Evolutionary conservation across 2,329 filamentous ascomycete species (phyloP), one percentile per base, ranked within the genome.

Genomic region (Trichoderma sp.): DNA sequence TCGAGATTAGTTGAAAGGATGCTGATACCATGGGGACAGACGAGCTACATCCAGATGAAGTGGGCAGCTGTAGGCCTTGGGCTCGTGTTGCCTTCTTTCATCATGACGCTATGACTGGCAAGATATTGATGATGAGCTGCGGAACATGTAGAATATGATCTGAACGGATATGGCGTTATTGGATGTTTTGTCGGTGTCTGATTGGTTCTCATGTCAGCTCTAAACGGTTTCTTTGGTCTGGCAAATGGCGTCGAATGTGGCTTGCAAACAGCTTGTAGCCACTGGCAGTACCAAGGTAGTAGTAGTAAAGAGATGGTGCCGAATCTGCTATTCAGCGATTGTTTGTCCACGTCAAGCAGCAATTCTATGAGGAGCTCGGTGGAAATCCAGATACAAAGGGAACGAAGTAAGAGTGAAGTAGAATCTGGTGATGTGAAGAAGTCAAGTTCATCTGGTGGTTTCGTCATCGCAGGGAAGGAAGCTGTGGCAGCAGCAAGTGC

Each of bases 31-130:
- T 62, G 7, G 5, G 2, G 6, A 24, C 24, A 62, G 59, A 50
- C 45, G 59, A 52, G n/a, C 48, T 45, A 62, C 45, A 19, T 19
- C 45, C 47, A 43, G 17, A 34, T 62, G 48, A 62, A 62, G 39
- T 62, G n/a, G 59, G 28, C 50, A 34, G 59, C 39, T 30, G 59
- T 62, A 26, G 59, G 59, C 21, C 48, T 62, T 26, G 48, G 59
- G 24, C 14, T 62, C 14, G 41, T 52, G 39, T 28, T 62, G n/a
- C 59, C 59, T 19, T 39, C 48, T 3, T 62, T 62, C 34, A 45
- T 62, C 21, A 14, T n/a, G 48, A 62, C 59, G 48, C n/a, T 62
- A 17, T 62, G 15, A 52, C 1, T 21, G 48, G 47, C 3, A 30
- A 7, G 44, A n/a, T 7, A 2, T n/a, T 21, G 34, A n/a, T 15